Evolutionary conservation across 257 asterid species (phyloP), one percentile per base, ranked within the genome.

Genomic region (Lavandula angustifolia): DNA sequence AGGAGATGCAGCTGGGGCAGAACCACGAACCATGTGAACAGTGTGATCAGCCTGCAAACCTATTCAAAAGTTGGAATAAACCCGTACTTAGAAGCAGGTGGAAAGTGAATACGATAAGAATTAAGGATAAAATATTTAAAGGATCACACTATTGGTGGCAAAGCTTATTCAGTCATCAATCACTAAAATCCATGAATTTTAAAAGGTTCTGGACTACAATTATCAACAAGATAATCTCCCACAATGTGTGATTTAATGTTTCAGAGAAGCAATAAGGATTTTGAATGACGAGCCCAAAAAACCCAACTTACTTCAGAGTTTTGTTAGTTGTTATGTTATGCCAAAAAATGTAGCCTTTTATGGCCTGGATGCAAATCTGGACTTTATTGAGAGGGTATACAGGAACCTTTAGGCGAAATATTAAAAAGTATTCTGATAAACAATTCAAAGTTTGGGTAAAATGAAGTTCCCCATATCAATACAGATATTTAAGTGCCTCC

Each of bases 41-140:
- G 87, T 84, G 76, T 84, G 90, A 75, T 84, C 84, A 47, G 79
- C 90, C 72, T 81, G 85, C 74, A 84, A 64, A 70, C 85, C 90
- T 83, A 69, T 70, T 73, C 16, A 69, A 37, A 37, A 18, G 64
- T 11, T 52, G 44, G 13, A 57, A 67, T 13, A 69, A 46, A 5
- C 54, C 49, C 47, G 42, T 33, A 50, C 17, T 60, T 54, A 54
- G 52, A 61, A 56, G 64, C 16, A 7, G 54, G 66, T 10, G 13
- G 48, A 54, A 53, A 7, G 22, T 22, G 66, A 50, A 16, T 22
- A 1, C 12, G 16, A 38, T 12, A 5, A 46, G 50, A 50, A 32
- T 9, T 42, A 41, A 13, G 17, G 40, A 18, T 17, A 51, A 48
- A 27, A 22, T 57, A 13, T 40, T n/a, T 13, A 52, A 65, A 9